Conservation (phyloP, 257 asterid genomes). For the Nicotiana knightiana region DNA sequence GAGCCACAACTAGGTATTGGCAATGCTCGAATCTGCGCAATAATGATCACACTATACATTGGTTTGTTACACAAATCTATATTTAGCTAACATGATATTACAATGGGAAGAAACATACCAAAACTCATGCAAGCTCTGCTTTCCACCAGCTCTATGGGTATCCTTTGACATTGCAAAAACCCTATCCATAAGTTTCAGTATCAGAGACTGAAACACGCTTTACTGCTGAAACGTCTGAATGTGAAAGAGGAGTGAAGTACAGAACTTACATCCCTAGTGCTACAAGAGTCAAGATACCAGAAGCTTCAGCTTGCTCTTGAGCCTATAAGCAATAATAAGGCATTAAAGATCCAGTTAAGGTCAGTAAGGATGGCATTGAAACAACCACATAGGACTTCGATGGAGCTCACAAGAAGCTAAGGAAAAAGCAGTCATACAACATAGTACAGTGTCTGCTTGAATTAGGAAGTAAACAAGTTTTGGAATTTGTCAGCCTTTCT, state of each 20-base stretch:
- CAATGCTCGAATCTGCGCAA: not conserved
- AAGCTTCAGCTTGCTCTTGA: slow-evolving; percentile 14
- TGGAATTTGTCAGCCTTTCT: not conserved
- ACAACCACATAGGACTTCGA: not conserved
- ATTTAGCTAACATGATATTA: not conserved
- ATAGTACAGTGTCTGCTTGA: not conserved
- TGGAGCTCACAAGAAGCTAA: not conserved
- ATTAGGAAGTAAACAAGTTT: not conserved
- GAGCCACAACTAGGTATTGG: not conserved
- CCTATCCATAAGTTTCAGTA: not conserved
- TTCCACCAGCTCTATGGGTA: slow-evolving; percentile 9
- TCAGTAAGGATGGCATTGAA: not conserved
- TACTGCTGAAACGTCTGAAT: not conserved
- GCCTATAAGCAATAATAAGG: slow-evolving; percentile 6
- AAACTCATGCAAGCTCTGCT: slow-evolving; percentile 17
- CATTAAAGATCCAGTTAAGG: not conserved
- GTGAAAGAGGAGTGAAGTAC: not conserved
- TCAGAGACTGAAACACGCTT: not conserved
- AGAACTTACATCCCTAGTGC: slow-evolving; percentile 16
- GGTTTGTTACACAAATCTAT: not conserved
- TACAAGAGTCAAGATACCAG: slow-evolving; percentile 13
- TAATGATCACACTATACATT: not conserved
- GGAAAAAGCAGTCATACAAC: not conserved
- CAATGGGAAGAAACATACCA: slow-evolving; percentile 5
- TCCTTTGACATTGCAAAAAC: slow-evolving; percentile 8